Conservation (phyloP, 495 filamentous ascomycete genomes). For the Penicillium parvum region DNA sequence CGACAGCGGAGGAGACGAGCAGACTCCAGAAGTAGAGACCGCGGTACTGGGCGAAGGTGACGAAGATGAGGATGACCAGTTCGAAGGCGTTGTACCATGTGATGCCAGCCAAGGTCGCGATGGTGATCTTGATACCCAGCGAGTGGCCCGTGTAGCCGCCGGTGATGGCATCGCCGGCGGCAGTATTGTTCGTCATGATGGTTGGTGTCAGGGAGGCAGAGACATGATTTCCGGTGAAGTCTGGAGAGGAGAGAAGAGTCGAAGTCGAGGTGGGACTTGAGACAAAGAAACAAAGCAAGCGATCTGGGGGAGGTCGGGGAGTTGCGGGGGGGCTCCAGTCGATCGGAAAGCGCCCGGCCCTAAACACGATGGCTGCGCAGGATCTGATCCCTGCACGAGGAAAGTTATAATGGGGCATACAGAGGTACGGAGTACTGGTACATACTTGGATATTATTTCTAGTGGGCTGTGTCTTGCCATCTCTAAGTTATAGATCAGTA, state of each 20-base stretch:
- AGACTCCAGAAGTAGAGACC: constrained; percentile 59
- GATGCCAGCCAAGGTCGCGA: constrained; percentile 50
- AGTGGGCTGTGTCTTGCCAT: too few relatives aligned
- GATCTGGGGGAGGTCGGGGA: background rate
- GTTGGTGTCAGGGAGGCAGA: constrained; percentile 5
- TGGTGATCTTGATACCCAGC: constrained; percentile 42
- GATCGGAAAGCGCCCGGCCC: constrained; percentile 4
- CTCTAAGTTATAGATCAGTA: too few relatives aligned
- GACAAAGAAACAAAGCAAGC: background rate
- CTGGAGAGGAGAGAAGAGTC: constrained; percentile 4
- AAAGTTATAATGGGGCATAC: too few relatives aligned
- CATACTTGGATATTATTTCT: too few relatives aligned
- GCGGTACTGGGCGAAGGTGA: constrained; percentile 49
- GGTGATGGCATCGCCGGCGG: constrained; percentile 41
- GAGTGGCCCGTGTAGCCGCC: constrained; percentile 35
- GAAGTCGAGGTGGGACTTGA: constrained; percentile 1
- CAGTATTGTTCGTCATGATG: constrained; percentile 20
- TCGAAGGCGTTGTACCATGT: constrained; percentile 55
- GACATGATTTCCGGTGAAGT: constrained; percentile 14
- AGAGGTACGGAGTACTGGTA: too few relatives aligned
- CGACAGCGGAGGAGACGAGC: constrained; percentile 47
- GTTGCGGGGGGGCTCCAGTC: background rate
- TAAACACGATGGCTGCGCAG: background rate
- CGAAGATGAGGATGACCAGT: constrained; percentile 50
- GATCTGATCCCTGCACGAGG: background rate